A percentile compares a stretch with the other conserved stretches of the same genome.
phyloP scores from a whole-genome alignment of 169 alveolate genomes.

The Babesia bovis region DNA sequence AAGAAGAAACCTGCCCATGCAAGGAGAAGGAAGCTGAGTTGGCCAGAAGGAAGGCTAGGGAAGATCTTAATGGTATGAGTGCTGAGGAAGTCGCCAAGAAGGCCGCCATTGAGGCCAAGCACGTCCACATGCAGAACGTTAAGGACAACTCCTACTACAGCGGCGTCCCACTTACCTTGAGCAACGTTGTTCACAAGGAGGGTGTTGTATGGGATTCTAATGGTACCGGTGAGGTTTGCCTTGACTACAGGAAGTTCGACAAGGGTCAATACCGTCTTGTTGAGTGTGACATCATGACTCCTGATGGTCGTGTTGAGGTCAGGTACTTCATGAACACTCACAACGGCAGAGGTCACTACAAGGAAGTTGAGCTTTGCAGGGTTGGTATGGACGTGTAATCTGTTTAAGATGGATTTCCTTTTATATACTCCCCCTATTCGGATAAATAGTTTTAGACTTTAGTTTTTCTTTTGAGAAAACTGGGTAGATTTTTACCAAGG shows the following conservation, averaged over 20 bases:
- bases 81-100: constrained; percentile 3
- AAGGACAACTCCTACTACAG: constrained; percentile 16
- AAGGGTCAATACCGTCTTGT: constrained; percentile 36
- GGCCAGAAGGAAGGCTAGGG: background rate
- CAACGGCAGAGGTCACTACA: constrained; percentile 41
- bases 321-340: constrained; percentile 45
- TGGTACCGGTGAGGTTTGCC: constrained; percentile 21
- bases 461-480: no score
- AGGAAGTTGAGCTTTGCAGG: constrained; percentile 9
- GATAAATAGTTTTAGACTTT: background rate
- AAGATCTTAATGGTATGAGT: no score
- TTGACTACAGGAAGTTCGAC: constrained; percentile 18
- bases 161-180: background rate
- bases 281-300: constrained; percentile 34
- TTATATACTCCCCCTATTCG: background rate
- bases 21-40: background rate
- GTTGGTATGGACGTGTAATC: constrained; percentile 16
- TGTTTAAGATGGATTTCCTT: background rate
- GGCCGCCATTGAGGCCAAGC: constrained; percentile 4
- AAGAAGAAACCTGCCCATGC: background rate
- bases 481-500: no score
- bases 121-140: constrained; percentile 2
- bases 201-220: constrained; percentile 36
- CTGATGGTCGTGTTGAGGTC: constrained; percentile 39
- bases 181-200: constrained; percentile 33